These are phyloP conservation scores for Teratosphaeria viscida DNA, from an alignment of 2,329 filamentous ascomycete species.

Conservation along the genomic window DNA sequence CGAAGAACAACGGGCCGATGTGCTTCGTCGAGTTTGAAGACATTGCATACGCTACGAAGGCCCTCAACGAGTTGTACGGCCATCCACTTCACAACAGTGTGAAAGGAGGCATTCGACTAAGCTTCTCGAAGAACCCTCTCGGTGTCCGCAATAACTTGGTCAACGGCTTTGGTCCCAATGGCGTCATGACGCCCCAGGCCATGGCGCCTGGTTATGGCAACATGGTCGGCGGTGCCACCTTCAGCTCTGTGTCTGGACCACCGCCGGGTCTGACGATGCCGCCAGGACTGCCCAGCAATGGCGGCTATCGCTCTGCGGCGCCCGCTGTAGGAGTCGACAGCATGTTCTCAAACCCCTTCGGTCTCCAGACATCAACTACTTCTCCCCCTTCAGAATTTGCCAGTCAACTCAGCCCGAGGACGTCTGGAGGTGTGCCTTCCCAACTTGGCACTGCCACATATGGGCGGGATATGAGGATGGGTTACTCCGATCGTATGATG, in stretches of 20 bases:
- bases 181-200: slow-evolving; percentile 40
- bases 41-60: slow-evolving; percentile 80
- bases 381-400: slow-evolving; percentile 11
- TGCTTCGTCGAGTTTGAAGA: slow-evolving; percentile 99
- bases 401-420: slow-evolving; percentile 13
- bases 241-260: slow-evolving; percentile 49
- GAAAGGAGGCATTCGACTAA: slow-evolving; percentile 88
- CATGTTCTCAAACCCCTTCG: slow-evolving; percentile 22
- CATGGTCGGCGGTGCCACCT: slow-evolving; percentile 56
- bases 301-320: slow-evolving; percentile 7
- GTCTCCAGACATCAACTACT: slow-evolving; percentile 1
- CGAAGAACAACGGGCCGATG: slow-evolving; percentile 93
- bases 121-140: slow-evolving; percentile 94
- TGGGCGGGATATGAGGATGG: slow-evolving; percentile 10
- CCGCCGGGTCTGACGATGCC: slow-evolving; percentile 72
- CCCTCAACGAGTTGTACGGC: slow-evolving; percentile 81
- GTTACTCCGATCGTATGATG: slow-evolving; percentile 10
- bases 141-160: slow-evolving; percentile 75
- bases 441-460: slow-evolving; percentile 17
- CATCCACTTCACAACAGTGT: slow-evolving; percentile 78
- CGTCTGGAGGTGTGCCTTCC: slow-evolving; percentile 20
- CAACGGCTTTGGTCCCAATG: slow-evolving; percentile 41
- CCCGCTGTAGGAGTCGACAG: slow-evolving; percentile 14
- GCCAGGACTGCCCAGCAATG: slow-evolving; percentile 32
- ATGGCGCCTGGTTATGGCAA: slow-evolving; percentile 47